These are phyloP conservation scores for Tetracladium marchalianum DNA, from an alignment of 495 filamentous ascomycete genomes.

Conservation along the genomic window DNA sequence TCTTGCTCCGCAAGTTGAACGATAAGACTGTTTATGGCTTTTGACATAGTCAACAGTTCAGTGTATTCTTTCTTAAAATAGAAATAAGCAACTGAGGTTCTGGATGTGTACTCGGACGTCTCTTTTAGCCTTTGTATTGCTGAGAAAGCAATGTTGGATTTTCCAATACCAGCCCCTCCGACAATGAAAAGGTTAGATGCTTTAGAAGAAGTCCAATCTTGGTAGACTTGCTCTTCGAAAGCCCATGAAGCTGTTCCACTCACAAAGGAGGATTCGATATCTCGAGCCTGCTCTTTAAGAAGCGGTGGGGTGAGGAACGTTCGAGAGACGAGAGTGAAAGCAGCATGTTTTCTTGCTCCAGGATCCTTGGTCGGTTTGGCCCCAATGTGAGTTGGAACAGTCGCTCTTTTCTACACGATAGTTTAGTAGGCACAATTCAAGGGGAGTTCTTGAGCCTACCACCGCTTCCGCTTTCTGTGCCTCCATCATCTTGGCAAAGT, in stretches of 20 bases:
- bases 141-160: slow-evolving; percentile 11
- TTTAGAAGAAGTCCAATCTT: slow-evolving; percentile 3
- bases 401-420: not conserved
- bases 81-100: slow-evolving; percentile 6
- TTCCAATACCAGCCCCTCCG: slow-evolving; percentile 7
- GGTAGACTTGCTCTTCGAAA: slow-evolving; percentile 9
- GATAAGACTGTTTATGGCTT: slow-evolving; percentile 2
- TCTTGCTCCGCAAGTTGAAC: slow-evolving; percentile 15
- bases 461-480: slow-evolving; percentile 10
- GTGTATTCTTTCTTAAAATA: slow-evolving; percentile 10
- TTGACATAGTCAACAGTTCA: slow-evolving; percentile 3
- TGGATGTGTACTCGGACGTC: not conserved
- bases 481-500: slow-evolving; percentile 10
- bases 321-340: not conserved
- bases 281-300: not conserved
- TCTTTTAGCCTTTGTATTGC: slow-evolving; percentile 5
- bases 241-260: slow-evolving; percentile 11
- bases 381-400: not conserved
- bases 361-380: not conserved
- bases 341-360: not conserved
- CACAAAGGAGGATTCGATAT: slow-evolving; percentile 7
- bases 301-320: too few relatives aligned
- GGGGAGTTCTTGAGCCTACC: not conserved
- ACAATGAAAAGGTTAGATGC: slow-evolving; percentile 2
- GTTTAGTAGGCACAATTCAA: not conserved